Base-by-base conservation (phyloP, 23 red algal species). In the Agarophyton chilense region DNA sequence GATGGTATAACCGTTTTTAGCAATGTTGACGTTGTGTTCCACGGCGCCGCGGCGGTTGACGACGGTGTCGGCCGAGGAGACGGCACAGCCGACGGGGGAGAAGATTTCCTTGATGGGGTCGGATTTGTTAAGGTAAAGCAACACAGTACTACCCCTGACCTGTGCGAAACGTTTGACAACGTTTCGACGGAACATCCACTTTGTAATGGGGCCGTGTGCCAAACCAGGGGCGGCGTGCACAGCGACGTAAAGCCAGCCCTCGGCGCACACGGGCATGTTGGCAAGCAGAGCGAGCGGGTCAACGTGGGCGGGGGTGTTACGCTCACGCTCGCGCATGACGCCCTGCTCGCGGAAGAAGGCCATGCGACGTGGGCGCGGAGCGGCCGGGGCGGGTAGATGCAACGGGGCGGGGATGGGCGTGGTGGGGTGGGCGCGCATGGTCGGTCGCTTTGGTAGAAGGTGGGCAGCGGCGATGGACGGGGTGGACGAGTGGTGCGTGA, bases 1-100 rank as follows among this genome's bases (percentile, higher is more conserved):
- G 51, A 91, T 81, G 42, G 88, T 82, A 42, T 71, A 91, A 26
- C 88, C 88, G 46, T 82, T 81, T 60, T 91, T 91, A 39, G 88
- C 88, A 42, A 91, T 82, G 56, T 81, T 91, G 22, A 91, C 88
- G 60, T 82, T 82, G 47, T 91, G 88, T 34, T 91, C 88, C 26
- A 91, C 88, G 35, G 76, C 77, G 64, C 88, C 88, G 21, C 70
- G 43, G 38, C 77, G 55, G 33, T 81, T 91, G 16, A 82, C 77
- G 42, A 82, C 88, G 39, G 88, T 91, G 52, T 91, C 88, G 13
- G 88, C 88, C 7, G 77, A 81, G 1, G 76, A 82, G 45, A 91
- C 88, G 21, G 88, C 88, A 33, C 76, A 81, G n/a, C 88, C 88
- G 5, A 91, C 88, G 18, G 88, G 88, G 31, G 65, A 77, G 67